Conservation (phyloP, 2,329 filamentous ascomycete species). For the Alternaria brassicae region DNA sequence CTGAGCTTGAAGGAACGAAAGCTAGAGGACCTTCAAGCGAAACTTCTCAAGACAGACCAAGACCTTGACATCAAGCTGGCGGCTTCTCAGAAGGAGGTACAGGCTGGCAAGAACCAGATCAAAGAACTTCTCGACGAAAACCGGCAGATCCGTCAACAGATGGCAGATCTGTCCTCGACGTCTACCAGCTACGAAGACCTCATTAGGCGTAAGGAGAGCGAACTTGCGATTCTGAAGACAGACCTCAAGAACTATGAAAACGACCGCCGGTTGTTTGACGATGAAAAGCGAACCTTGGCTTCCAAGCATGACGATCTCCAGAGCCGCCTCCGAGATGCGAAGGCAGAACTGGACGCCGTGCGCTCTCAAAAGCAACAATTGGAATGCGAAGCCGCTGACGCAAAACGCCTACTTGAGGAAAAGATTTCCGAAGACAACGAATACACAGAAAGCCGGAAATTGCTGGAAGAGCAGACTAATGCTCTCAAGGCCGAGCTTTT, state of each 20-base stretch:
- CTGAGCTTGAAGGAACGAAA: slow-evolving; percentile 89
- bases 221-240: slow-evolving; percentile 81
- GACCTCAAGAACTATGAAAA: slow-evolving; percentile 85
- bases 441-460: slow-evolving; percentile 76
- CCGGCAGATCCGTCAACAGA: slow-evolving; percentile 79
- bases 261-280: slow-evolving; percentile 78
- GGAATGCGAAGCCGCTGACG: slow-evolving; percentile 86
- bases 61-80: slow-evolving; percentile 87
- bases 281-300: slow-evolving; percentile 74
- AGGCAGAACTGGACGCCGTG: slow-evolving; percentile 87
- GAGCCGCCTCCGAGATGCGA: slow-evolving; percentile 78
- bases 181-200: slow-evolving; percentile 96
- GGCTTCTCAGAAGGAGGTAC: slow-evolving; percentile 78
- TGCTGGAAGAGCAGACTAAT: slow-evolving; percentile 86
- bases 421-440: slow-evolving; percentile 90
- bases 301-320: slow-evolving; percentile 82
- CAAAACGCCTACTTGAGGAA: slow-evolving; percentile 83
- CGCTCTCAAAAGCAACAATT: slow-evolving; percentile 83
- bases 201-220: slow-evolving; percentile 91
- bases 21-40: slow-evolving; percentile 82
- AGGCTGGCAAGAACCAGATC: slow-evolving; percentile 74
- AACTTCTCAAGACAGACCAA: slow-evolving; percentile 83
- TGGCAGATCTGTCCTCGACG: slow-evolving; percentile 85
- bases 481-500: slow-evolving; percentile 87
- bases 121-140: slow-evolving; percentile 82